Evolutionary conservation across 805 yeast genomes (phyloP).

Genomic region (Yamadazyma insecticola): DNA sequence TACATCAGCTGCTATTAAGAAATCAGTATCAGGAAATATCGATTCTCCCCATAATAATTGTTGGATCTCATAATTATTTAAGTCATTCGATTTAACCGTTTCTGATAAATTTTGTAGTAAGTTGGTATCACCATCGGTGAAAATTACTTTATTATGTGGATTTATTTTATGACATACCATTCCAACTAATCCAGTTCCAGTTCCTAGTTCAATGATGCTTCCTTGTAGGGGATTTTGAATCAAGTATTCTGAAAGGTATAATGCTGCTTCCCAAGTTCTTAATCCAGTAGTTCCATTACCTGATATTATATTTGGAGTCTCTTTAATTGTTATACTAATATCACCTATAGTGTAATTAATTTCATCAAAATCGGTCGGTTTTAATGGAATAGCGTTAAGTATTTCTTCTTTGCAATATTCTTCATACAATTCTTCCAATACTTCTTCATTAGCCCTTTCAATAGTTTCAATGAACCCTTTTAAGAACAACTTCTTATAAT

Average conservation of each 20-base stretch:
- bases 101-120: slow-evolving; percentile 42
- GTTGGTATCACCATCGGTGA: slow-evolving; percentile 67
- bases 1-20: slow-evolving; percentile 80
- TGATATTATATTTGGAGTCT: slow-evolving; percentile 60
- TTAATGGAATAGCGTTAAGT: slow-evolving; percentile 25
- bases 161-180: slow-evolving; percentile 30
- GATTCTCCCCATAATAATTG: slow-evolving; percentile 57
- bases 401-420: slow-evolving; percentile 27
- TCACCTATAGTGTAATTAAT: slow-evolving; percentile 28
- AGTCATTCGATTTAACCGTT: slow-evolving; percentile 23
- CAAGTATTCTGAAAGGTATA: slow-evolving; percentile 51
- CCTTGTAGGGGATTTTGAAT: slow-evolving; percentile 2
- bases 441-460: too few relatives aligned
- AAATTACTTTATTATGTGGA: slow-evolving; percentile 29
- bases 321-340: slow-evolving; percentile 36
- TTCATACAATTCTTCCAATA: slow-evolving; percentile 41
- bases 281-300: slow-evolving; percentile 84
- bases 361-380: slow-evolving; percentile 35
- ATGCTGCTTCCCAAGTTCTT: slow-evolving; percentile 92
- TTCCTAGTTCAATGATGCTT: slow-evolving; percentile 67
- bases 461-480: too few relatives aligned
- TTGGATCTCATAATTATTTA: slow-evolving; percentile 19
- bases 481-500: too few relatives aligned
- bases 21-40: slow-evolving; percentile 36
- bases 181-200: slow-evolving; percentile 86